Base-by-base conservation (phyloP, 2,329 filamentous ascomycete species). In the Delphinella strobiligena region DNA sequence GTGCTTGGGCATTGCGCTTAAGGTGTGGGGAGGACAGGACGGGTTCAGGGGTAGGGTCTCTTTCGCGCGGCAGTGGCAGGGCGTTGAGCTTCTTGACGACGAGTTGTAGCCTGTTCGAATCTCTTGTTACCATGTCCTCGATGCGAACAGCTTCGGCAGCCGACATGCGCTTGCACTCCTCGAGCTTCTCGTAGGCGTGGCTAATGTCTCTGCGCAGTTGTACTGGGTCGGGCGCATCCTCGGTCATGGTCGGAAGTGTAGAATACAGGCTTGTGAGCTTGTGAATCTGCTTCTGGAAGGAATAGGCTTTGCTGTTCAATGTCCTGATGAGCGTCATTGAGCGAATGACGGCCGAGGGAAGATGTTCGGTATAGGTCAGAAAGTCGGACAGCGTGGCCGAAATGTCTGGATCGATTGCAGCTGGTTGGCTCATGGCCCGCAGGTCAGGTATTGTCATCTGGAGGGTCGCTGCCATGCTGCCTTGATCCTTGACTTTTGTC, bases 331-430 rank as follows among this genome's bases (percentile, higher is more conserved):
- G 64, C 37, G 71, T 75, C 39, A 80, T 61, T 46, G 75, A 78
- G 50, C 76, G 75, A 43, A 71, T 67, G 17, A 80, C 63, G 54
- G 80, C 75, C 8, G 75, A 74, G 24, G 76, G 76, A 42, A 78
- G 76, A 63, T 77, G 78, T 59, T 80, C 76, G 46, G 76, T 80
- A 59, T 80, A 80, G 56, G 79, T 75, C 43, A 79, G 71, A 56
- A 76, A 80, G 56, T 80, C 76, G 47, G 74, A 78, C 34, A 80
- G 72, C 53, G 75, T 78, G 24, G 74, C 72, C 53, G 79, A 74
- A 41, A 75, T 72, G 52, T 80, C 76, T 24, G 76, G 75, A 52
- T 80, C 75, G 34, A 51, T 51, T 12, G 37, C 42, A 9, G 37
- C 17, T 19, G 17, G 40, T 19, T 37, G 31, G 8, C 31, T 37